Base-by-base conservation (phyloP, 805 yeast genomes). In the Nakazawaea sp. region DNA sequence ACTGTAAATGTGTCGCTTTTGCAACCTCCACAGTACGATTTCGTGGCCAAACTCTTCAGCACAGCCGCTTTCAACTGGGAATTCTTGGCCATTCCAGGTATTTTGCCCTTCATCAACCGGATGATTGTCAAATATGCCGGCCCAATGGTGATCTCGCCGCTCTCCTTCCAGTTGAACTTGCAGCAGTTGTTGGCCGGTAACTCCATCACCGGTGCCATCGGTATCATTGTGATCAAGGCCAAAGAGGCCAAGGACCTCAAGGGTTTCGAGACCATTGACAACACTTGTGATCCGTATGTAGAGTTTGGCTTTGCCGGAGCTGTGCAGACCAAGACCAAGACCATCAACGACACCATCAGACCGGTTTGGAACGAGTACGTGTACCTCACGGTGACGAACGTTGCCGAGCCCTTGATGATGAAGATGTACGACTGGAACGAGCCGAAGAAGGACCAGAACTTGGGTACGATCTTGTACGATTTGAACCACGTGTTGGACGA, bases 21-120 rank as follows among this genome's bases (percentile, higher is more conserved):
- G 60, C 90, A 86, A 42, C 81, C 92, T 26, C 97, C 97, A 7
- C 72, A 80, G 46, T 75, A 90, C 58, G 98, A 94, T 59, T 92
- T 89, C 56, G 73, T 76, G 38, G 71, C 86, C 31, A 79, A 72
- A 46, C 72, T 82, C n/a, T 32, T 72, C 10, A 96, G 97, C 43
- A 89, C 89, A 47, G 68, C 85, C 21, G 65, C 81, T 15, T 81
- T 90, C 59, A 84, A 89, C 42, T 82, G 94, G 80, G 99, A 92
- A 58, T 59, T 87, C 19, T 75, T 89, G 52, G 66, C 82, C 34
- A 59, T 92, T 37, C 99, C 99, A 11, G 98, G 98, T 30, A 63
- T 92, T 36, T 75, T 75, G 47, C 76, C 86, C 36, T 75, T 87
- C 52, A 81, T 90, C 50, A 81, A 83, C 56, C 87, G 82, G 52